A percentile compares a stretch with the other conserved stretches of the same genome.
These are phyloP conservation scores for Paramecium caudatum DNA, from an alignment of 73 alveolate genomes.

Conservation along the genomic window DNA sequence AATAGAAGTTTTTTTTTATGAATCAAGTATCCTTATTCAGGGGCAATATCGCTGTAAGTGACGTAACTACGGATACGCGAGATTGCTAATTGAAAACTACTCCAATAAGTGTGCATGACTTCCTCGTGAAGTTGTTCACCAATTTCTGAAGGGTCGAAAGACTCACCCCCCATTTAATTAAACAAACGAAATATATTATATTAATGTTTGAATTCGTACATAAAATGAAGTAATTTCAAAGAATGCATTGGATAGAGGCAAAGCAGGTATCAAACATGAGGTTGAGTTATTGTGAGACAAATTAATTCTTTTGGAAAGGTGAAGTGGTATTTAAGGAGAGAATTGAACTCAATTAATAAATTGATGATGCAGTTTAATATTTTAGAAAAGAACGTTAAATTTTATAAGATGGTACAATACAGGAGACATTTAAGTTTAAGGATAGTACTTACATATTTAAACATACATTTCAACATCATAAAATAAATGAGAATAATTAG, in stretches of 20 bases:
- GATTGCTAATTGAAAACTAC: conserved; percentile 71
- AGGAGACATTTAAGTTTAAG: conserved; percentile 3
- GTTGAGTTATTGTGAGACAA: not conserved
- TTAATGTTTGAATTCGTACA: not conserved
- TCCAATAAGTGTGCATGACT: conserved; percentile 65
- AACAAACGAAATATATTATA: conserved; percentile 52
- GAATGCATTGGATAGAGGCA: conserved; percentile 18
- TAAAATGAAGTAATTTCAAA: not conserved
- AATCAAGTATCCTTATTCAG: conserved; percentile 63
- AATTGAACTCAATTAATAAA: not conserved
- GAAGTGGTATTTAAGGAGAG: not conserved
- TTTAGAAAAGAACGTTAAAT: not conserved
- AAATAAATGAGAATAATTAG: not conserved
- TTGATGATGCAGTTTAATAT: conserved; percentile 21
- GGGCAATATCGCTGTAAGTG: conserved; percentile 75
- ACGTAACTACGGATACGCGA: conserved; percentile 74
- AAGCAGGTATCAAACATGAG: not conserved
- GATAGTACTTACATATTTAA: not conserved
- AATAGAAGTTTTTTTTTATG: not conserved
- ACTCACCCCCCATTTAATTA: conserved; percentile 47
- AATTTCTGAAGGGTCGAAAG: conserved; percentile 74
- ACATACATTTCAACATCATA: not conserved
- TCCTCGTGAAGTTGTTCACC: conserved; percentile 66
- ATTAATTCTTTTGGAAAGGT: not conserved
- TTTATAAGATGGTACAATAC: not conserved